A percentile compares a stretch with the other conserved stretches of the same genome.
phyloP scores from a whole-genome alignment of 768 basidiomycete genomes.

The Butyriboletus loyo region DNA sequence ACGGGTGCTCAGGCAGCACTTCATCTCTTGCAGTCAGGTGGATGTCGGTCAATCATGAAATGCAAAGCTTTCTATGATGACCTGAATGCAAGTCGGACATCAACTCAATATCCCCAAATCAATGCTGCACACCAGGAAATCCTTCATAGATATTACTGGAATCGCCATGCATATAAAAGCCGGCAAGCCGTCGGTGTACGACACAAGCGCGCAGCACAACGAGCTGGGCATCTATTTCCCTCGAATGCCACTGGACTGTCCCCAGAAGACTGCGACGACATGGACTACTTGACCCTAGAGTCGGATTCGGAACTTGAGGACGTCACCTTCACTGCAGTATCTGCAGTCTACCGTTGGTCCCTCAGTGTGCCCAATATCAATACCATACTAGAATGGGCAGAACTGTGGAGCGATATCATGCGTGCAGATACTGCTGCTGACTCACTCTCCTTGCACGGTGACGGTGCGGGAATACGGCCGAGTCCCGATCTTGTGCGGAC shows the following conservation, averaged over 20 bases:
- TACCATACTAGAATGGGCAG: not conserved
- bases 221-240: not conserved
- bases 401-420: not conserved
- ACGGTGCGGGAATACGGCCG: not conserved
- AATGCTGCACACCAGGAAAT: not conserved
- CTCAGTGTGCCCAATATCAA: not conserved
- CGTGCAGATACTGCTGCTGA: not conserved
- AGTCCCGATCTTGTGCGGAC: not conserved
- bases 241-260: not conserved
- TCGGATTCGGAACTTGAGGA: not conserved
- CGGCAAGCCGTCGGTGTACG: too few relatives aligned
- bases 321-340: not conserved
- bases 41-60: slow-evolving; percentile 37
- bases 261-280: not conserved
- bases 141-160: not conserved
- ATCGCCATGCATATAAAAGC: too few relatives aligned
- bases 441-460: not conserved
- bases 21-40: slow-evolving; percentile 17
- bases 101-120: not conserved
- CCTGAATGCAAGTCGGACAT: not conserved
- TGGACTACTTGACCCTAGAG: not conserved
- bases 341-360: slow-evolving; percentile 1
- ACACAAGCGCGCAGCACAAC: not conserved
- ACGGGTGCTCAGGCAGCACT: slow-evolving; percentile 44
- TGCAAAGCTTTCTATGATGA: slow-evolving; percentile 5